phyloP scores from a whole-genome alignment of 2,329 filamentous ascomycete genomes.

The Aspergillus arachidicola region DNA sequence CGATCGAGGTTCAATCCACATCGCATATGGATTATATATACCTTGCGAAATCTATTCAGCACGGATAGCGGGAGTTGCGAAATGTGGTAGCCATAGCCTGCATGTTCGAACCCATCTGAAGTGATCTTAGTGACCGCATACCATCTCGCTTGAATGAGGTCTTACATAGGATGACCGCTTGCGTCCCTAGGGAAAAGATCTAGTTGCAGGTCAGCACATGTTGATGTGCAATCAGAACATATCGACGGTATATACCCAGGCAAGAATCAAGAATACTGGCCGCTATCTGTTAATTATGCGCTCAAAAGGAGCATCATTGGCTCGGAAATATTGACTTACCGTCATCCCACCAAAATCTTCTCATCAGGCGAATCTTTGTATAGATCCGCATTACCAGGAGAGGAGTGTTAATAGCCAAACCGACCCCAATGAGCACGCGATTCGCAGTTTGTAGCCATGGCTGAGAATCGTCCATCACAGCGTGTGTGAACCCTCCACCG shows the following conservation, averaged over 20 bases:
- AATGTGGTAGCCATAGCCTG: conserved; percentile 2
- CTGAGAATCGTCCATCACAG: background rate
- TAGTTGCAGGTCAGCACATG: background rate
- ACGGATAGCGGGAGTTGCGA: background rate
- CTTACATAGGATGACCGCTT: conserved; percentile 9
- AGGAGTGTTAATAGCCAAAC: conserved; percentile 4
- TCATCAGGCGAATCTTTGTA: conserved; percentile 16
- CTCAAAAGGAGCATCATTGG: background rate
- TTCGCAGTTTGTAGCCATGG: conserved; percentile 2
- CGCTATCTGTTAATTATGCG: background rate
- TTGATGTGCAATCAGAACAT: background rate
- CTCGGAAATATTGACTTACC: conserved; percentile 3
- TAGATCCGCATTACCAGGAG: conserved; percentile 13
- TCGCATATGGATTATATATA: background rate
- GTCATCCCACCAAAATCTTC: conserved; percentile 24
- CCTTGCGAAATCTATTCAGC: background rate
- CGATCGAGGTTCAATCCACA: too few relatives aligned
- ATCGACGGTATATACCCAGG: conserved; percentile 1
- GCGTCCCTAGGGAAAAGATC: background rate
- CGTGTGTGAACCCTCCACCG: background rate
- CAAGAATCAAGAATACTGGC: conserved; percentile 4
- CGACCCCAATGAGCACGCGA: background rate
- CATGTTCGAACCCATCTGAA: conserved; percentile 6
- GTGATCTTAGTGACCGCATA: background rate
- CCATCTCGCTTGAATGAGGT: background rate